Evolutionary conservation across 2,329 filamentous ascomycete species (phyloP).

Genomic region (Elsinoe necatrix): DNA sequence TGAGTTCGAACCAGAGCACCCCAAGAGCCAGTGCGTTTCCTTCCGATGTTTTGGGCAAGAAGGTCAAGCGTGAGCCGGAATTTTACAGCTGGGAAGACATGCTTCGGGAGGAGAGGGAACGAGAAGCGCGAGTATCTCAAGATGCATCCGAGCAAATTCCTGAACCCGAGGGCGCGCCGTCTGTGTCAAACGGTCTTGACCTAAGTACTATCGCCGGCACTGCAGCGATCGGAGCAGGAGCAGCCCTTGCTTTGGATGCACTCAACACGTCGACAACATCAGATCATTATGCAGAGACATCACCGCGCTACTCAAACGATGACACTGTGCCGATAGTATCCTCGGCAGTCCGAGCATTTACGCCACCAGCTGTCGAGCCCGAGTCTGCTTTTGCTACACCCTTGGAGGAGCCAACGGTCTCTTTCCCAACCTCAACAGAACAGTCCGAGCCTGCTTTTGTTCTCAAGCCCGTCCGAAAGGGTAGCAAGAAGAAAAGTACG

Average conservation of each 20-base stretch:
- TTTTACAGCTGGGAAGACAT: constrained; percentile 34
- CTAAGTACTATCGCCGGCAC: not conserved
- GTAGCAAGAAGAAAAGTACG: constrained; percentile 28
- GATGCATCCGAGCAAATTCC: not conserved
- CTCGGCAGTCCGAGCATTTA: not conserved
- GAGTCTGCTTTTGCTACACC: constrained; percentile 4
- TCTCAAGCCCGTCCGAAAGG: constrained; percentile 22
- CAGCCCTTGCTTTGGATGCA: not conserved
- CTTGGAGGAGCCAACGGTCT: not conserved
- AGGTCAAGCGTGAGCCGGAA: constrained; percentile 24
- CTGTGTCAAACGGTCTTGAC: not conserved
- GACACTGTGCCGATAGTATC: not conserved
- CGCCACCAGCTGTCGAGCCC: not conserved
- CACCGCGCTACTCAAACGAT: not conserved
- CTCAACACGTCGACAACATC: not conserved
- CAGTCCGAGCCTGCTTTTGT: constrained; percentile 8
- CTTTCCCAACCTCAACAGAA: not conserved
- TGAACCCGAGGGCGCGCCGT: not conserved
- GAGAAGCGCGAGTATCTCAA: constrained; percentile 14
- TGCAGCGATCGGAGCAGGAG: not conserved
- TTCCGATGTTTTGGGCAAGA: constrained; percentile 22
- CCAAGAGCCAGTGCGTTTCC: constrained; percentile 53
- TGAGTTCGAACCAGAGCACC: constrained; percentile 59
- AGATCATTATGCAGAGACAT: not conserved
- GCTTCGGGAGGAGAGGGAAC: constrained; percentile 27